A percentile compares a stretch with the other conserved stretches of the same genome.
phyloP scores from a whole-genome alignment of 768 basidiomycete genomes.

The Termitomyces sp. region DNA sequence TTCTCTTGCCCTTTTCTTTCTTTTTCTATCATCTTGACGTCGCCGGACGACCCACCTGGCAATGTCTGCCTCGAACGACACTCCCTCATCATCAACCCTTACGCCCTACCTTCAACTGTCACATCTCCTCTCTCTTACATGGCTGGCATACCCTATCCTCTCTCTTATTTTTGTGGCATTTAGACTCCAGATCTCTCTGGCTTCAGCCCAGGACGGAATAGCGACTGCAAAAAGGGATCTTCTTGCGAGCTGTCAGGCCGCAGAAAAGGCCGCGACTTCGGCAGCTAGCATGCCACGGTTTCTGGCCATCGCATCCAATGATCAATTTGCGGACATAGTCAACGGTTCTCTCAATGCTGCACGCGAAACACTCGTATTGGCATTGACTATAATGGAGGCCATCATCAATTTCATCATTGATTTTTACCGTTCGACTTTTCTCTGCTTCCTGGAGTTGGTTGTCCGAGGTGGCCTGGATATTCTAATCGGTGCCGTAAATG shows the following conservation, averaged over 20 bases:
- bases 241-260: conserved; percentile 81
- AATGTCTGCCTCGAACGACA: conserved; percentile 43
- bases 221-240: conserved; percentile 70
- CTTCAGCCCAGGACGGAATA: conserved; percentile 63
- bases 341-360: conserved; percentile 79
- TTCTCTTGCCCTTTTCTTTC: conserved; percentile 14
- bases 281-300: conserved; percentile 87
- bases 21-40: conserved; percentile 26
- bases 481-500: conserved; percentile 78
- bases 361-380: conserved; percentile 64
- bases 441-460: conserved; percentile 91
- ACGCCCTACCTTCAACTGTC: conserved; percentile 82
- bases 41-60: conserved; percentile 46
- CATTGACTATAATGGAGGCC: conserved; percentile 81
- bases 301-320: conserved; percentile 81
- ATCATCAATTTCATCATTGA: conserved; percentile 91
- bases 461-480: conserved; percentile 78
- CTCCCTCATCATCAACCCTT: conserved; percentile 41
- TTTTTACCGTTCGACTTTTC: conserved; percentile 87
- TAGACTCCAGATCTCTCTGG: conserved; percentile 71
- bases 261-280: conserved; percentile 77
- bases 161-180: conserved; percentile 88
- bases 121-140: conserved; percentile 81
- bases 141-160: conserved; percentile 89
- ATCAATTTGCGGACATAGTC: conserved; percentile 72